Percentiles rank a stretch among this genome's conserved stretches.
Conservation (phyloP, 805 yeast genomes). For the Metschnikowia noctiluminum region DNA sequence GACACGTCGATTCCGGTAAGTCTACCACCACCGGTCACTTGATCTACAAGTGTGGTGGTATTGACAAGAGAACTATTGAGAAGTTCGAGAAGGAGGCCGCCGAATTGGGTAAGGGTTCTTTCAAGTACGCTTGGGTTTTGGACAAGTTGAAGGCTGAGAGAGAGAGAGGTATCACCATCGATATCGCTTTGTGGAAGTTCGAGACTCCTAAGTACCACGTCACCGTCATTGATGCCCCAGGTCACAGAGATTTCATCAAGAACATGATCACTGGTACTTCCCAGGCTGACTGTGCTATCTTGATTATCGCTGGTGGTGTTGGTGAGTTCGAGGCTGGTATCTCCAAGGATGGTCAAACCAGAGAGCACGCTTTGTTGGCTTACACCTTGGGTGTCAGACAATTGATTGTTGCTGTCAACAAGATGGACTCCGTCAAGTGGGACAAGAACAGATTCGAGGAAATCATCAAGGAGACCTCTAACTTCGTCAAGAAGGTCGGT, state of each 20-base stretch:
- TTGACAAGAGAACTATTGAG: slow-evolving; percentile 97
- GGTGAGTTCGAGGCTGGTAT: slow-evolving; percentile 97
- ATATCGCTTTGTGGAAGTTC: slow-evolving; percentile 89
- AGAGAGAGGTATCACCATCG: slow-evolving; percentile 96
- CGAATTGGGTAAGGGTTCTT: slow-evolving; percentile 95
- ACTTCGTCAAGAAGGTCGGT: slow-evolving; percentile 83
- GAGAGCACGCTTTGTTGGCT: slow-evolving; percentile 82
- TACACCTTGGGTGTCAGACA: slow-evolving; percentile 86
- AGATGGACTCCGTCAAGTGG: slow-evolving; percentile 94
- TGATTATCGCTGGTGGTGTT: slow-evolving; percentile 87
- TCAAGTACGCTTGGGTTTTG: slow-evolving; percentile 97
- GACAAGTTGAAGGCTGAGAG: slow-evolving; percentile 95
- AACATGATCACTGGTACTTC: slow-evolving; percentile 95
- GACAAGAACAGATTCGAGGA: slow-evolving; percentile 76
- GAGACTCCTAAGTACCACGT: slow-evolving; percentile 87
- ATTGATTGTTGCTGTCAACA: slow-evolving; percentile 87
- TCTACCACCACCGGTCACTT: slow-evolving; percentile 99
- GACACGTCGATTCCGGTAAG: slow-evolving; percentile 99
- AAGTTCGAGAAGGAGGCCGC: slow-evolving; percentile 98
- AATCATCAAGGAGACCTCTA: slow-evolving; percentile 70
- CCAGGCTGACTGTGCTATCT: slow-evolving; percentile 89
- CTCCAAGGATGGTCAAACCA: slow-evolving; percentile 92
- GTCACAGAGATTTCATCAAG: slow-evolving; percentile 95
- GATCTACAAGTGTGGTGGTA: slow-evolving; percentile 99
- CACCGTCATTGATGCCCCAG: slow-evolving; percentile 93